Conservation (phyloP, 768 basidiomycete species). For the Multifurca ochricompacta region DNA sequence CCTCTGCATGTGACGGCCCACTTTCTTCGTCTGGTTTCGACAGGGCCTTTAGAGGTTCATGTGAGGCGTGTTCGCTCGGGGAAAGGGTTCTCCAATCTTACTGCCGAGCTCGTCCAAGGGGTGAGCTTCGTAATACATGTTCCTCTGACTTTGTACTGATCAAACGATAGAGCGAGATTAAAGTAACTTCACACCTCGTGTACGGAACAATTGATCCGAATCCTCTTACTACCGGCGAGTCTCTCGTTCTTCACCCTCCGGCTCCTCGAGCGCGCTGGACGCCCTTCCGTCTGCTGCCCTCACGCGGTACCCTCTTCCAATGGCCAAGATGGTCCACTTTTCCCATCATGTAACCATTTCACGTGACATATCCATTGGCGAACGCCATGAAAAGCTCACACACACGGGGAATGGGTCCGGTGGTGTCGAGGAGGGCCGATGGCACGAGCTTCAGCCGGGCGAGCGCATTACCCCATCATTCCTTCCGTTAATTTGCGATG, state of each 20-base stretch:
- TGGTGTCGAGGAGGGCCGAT: conserved; percentile 51
- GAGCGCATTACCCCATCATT: conserved; percentile 42
- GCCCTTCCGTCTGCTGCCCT: background rate
- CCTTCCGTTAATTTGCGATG: conserved; percentile 52
- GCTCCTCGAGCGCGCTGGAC: conserved; percentile 4
- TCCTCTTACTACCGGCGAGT: no score
- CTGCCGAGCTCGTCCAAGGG: background rate
- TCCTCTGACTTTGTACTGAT: no score
- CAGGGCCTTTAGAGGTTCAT: background rate
- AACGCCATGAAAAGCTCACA: conserved; percentile 8
- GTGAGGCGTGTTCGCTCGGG: background rate
- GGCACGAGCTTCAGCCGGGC: conserved; percentile 40
- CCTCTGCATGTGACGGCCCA: background rate
- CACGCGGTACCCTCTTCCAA: background rate
- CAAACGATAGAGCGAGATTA: no score
- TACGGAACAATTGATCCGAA: no score
- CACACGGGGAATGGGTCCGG: conserved; percentile 33
- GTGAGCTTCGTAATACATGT: no score
- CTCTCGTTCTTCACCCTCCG: background rate
- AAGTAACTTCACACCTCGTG: no score
- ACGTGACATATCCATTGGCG: background rate
- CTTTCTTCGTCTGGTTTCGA: background rate
- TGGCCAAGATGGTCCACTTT: background rate
- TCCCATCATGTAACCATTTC: background rate
- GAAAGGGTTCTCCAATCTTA: background rate